Conservation (phyloP, 768 basidiomycete species). For the Termitomyces eurrhizus region DNA sequence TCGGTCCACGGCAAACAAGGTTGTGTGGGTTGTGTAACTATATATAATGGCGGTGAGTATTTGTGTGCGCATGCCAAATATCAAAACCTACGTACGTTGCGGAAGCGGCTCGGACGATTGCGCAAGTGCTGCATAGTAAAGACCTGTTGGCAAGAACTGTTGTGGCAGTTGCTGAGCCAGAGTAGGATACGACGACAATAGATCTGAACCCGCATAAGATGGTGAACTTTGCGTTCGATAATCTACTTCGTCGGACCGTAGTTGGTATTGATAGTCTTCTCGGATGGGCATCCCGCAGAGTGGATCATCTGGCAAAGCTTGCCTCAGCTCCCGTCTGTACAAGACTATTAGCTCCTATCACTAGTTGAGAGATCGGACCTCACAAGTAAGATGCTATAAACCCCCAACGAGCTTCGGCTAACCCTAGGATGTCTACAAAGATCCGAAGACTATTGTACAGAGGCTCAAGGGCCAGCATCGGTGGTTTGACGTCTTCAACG, state of each 20-base stretch:
- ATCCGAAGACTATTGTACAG: constrained; percentile 33
- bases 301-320: constrained; percentile 7
- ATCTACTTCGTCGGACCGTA: not conserved
- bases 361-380: constrained; percentile 14
- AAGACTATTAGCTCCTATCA: constrained; percentile 1
- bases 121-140: not conserved
- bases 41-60: not conserved
- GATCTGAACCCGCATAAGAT: not conserved
- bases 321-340: constrained; percentile 12
- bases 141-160: not conserved
- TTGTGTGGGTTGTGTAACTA: not conserved
- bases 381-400: constrained; percentile 28
- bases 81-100: not conserved
- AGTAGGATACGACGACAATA: not conserved
- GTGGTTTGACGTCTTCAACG: constrained; percentile 31
- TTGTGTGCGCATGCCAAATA: not conserved
- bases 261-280: not conserved
- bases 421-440: constrained; percentile 43
- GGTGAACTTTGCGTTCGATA: not conserved
- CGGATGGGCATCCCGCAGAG: not conserved
- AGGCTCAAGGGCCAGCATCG: constrained; percentile 28
- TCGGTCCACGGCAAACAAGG: not conserved
- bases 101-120: not conserved
- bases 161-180: not conserved
- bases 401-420: constrained; percentile 30